Base-by-base conservation (phyloP, 306 rosid genomes). In the Cicer judaicum region DNA sequence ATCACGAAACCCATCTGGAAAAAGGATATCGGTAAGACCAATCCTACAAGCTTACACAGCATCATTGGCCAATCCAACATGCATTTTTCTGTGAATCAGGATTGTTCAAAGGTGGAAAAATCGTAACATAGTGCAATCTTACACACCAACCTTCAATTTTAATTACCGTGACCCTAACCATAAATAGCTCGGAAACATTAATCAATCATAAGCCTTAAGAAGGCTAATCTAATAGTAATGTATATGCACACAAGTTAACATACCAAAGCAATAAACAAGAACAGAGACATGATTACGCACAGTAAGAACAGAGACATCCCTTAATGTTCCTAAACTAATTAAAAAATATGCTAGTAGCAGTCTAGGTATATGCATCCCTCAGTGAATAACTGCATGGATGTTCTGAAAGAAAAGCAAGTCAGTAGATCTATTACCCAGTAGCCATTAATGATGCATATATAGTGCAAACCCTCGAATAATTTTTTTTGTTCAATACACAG, bases 321-420 rank as follows among this genome's bases (percentile, higher is more conserved):
- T 47, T 14, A 14, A 68, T 78, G 66, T 21, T 49, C 42, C 55
- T 50, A 76, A 36, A 16, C 66, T 12, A 34, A 55, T 74, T 69
- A 39, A n/a, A 15, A 57, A 63, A 38, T 55, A 42, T 16, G 52
- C 57, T 46, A 43, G 52, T 46, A 43, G 52, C 43, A 48, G 49
- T 64, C 62, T 74, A n/a, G 16, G 43, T 65, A 76, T 75, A 41
- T 10, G 29, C 63, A 75, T 61, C 70, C 44, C 46, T 6, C 63
- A 36, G 29, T 70, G 50, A 62, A 75, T 56, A 61, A 13, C 57
- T 24, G 47, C 64, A 73, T 36, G 53, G 19, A 38, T 43, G 72
- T 52, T 60, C 43, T 61, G 15, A 56, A 68, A 74, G 72, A 69
- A 69, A 42, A 60, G 13, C 46, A 29, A n/a, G 54, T 43, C 43